Evolutionary conservation across 2,329 filamentous ascomycete genomes (phyloP), one percentile per base, ranked within the genome.

Genomic region (Aureobasidium zeae): DNA sequence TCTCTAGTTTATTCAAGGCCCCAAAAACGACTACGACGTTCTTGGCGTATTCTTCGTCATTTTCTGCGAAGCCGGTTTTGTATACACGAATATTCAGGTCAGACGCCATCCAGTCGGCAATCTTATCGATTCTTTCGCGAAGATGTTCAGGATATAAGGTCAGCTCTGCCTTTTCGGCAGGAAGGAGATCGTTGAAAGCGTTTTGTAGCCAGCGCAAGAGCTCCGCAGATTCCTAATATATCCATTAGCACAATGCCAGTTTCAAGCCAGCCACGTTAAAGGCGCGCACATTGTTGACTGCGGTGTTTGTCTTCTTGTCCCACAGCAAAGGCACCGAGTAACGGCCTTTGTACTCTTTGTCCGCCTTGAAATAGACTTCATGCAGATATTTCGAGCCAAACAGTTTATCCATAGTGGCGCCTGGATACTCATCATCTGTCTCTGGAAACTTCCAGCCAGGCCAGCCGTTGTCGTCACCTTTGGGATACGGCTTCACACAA

Each of bases 401-500:
- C 4, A 81, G 63, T 21, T 71, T 67, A 53, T 83, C 79, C 3
- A 71, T 66, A 0, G 77, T 81, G 5, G 79, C 71, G 12, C 67
- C 72, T 13, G 70, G 71, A 53, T 81, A 81, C 50, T 72, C 65
- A 34, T 70, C 61, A 44, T 71, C 57, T 0, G 65, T 63, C 2
- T 60, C 59, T 0, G 76, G 71, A 51, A 83, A 82, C 21, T 67
- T 65, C 75, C 75, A 79, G 11, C 76, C 77, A 0, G 74, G 74
- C 73, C 76, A 81, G 24, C 78, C 77, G 6, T 72, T 69, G 13
- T 72, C 67, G 51, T 79, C 70, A 38, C 76, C 77, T 55, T 83
- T 83, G 0, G 79, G 79, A 49, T 82, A 83, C 0, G 79, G 72
- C 51, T 73, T 74, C 1, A 82, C 76, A 3, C 81, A 64, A 1